A percentile compares a stretch with the other conserved stretches of the same genome.
phyloP scores from a whole-genome alignment of 345 rosid genomes.

The Diplotaxis tenuifolia region DNA sequence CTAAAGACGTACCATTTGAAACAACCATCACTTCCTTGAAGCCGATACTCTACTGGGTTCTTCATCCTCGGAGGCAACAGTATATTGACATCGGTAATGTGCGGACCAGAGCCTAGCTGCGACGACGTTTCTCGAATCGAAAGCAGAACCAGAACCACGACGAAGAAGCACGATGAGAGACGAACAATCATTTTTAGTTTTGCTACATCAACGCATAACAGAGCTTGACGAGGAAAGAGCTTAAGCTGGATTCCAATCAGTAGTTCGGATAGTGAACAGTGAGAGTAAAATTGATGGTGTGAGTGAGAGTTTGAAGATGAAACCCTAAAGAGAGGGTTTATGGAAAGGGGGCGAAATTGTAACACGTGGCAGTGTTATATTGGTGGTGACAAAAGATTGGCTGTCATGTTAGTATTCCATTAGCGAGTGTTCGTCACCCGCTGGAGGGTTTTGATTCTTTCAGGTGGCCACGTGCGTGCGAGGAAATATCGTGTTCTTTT shows the following conservation, averaged over 20 bases:
- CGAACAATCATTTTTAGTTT: slow-evolving; percentile 34
- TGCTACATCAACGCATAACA: slow-evolving; percentile 23
- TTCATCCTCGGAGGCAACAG: slow-evolving; percentile 93
- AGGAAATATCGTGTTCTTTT: slow-evolving; percentile 3
- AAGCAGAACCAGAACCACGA: slow-evolving; percentile 28
- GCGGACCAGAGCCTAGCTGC: slow-evolving; percentile 63
- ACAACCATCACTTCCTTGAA: slow-evolving; percentile 96
- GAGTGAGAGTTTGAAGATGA: slow-evolving; percentile 6
- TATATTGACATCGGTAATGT: slow-evolving; percentile 86
- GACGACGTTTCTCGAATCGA: slow-evolving; percentile 36
- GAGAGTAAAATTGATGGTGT: background rate
- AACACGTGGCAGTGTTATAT: slow-evolving; percentile 12
- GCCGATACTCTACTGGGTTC: slow-evolving; percentile 83
- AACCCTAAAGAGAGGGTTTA: slow-evolving; percentile 37
- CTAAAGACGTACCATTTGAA: slow-evolving; percentile 66
- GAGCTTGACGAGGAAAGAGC: background rate
- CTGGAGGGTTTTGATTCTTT: background rate
- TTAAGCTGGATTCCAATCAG: background rate
- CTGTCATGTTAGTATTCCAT: background rate
- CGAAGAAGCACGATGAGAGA: slow-evolving; percentile 25
- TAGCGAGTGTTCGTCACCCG: background rate
- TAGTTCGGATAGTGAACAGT: background rate
- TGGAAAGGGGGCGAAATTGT: background rate
- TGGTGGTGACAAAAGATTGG: slow-evolving; percentile 15
- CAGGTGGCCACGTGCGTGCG: slow-evolving; percentile 18